Evolutionary conservation across 2,329 filamentous ascomycete genomes (phyloP).

Genomic region (Aspergillus luchuensis): DNA sequence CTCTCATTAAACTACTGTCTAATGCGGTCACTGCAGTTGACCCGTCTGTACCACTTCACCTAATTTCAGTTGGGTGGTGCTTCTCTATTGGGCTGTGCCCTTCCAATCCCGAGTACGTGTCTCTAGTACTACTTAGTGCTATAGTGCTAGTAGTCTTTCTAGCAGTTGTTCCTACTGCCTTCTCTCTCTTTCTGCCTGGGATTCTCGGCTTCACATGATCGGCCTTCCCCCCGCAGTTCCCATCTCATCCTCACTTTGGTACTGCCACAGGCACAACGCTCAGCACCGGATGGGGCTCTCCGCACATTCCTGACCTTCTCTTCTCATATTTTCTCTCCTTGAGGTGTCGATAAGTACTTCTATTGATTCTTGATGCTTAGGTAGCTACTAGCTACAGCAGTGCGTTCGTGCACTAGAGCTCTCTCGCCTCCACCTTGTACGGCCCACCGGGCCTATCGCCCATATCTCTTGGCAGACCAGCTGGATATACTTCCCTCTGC

Average conservation of each 20-base stretch:
- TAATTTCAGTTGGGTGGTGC: not conserved
- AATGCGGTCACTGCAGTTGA: constrained; percentile 1
- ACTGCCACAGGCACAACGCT: not conserved
- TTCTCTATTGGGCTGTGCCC: not conserved
- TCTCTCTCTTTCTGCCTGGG: not conserved
- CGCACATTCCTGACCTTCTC: too few species aligned
- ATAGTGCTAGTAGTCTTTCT: not conserved
- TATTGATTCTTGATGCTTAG: not conserved
- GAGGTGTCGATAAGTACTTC: not conserved
- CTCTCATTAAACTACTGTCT: constrained; percentile 3
- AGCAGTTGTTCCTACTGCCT: not conserved
- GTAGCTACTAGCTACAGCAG: not conserved
- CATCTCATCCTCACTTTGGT: not conserved
- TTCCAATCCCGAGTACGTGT: not conserved
- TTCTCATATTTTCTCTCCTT: not conserved
- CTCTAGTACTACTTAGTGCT: not conserved
- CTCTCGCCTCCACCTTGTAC: not conserved
- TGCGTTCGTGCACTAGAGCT: not conserved
- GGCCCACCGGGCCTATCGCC: constrained; percentile 7
- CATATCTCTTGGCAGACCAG: constrained; percentile 17
- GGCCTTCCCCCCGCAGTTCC: not conserved
- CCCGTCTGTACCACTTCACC: not conserved
- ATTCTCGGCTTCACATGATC: not conserved
- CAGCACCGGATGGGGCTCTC: not conserved
- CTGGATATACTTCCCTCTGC: constrained; percentile 10